Percentiles rank a stretch among this genome's conserved stretches.
These are phyloP conservation scores for Narthecium ossifragum DNA, from an alignment of 106 monocot species.

Conservation along the genomic window DNA sequence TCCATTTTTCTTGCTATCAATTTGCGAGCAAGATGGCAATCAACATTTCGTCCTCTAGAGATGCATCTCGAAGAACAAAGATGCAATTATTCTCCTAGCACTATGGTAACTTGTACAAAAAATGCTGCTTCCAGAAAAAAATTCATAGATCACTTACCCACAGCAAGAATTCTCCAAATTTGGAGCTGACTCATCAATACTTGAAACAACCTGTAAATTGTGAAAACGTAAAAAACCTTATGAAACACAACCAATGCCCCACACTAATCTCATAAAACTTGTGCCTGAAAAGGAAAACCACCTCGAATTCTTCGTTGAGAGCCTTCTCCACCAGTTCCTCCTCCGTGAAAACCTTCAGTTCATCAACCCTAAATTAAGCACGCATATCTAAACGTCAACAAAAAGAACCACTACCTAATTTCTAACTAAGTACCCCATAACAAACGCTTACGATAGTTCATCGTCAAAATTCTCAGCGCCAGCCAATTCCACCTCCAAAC, in stretches of 20 bases:
- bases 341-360: conserved; percentile 69
- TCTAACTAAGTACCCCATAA: background rate
- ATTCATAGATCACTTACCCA: background rate
- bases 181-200: conserved; percentile 1
- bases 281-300: conserved; percentile 3
- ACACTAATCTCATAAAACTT: background rate
- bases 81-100: too few relatives aligned
- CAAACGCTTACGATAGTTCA: conserved; percentile 39
- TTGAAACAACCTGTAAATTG: conserved; percentile 7
- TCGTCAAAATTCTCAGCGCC: conserved; percentile 33
- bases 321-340: conserved; percentile 87
- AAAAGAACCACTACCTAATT: background rate
- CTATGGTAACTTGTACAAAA: too few relatives aligned
- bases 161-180: background rate
- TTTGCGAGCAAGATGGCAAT: too few relatives aligned
- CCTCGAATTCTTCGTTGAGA: conserved; percentile 50
- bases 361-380: conserved; percentile 51
- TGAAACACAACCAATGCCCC: background rate
- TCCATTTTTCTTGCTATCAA: too few relatives aligned
- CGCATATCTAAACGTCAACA: background rate
- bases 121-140: background rate
- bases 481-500: conserved; percentile 36
- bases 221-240: background rate
- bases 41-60: too few relatives aligned
- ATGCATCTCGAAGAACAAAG: too few relatives aligned